Conservation (phyloP, 345 rosid species). For the Eucalyptus regnans region DNA sequence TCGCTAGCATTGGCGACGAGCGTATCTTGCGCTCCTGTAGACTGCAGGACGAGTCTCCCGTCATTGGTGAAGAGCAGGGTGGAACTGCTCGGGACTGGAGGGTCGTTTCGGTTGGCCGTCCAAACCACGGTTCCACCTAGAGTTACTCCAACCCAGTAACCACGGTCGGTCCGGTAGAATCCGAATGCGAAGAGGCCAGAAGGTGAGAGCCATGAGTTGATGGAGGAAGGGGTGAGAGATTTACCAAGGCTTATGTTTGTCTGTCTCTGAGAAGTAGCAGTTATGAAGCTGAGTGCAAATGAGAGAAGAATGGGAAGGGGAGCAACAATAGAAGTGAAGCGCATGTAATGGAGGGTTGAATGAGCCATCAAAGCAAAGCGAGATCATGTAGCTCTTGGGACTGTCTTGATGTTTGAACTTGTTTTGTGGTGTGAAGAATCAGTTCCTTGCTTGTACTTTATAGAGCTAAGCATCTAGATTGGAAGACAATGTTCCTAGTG, state of each 20-base stretch:
- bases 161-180: not conserved
- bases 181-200: constrained; percentile 11
- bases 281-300: not conserved
- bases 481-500: not conserved
- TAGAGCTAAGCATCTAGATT: not conserved
- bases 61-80: not conserved
- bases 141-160: not conserved
- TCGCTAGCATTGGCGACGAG: not conserved
- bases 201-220: not conserved
- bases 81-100: not conserved
- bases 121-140: constrained; percentile 2
- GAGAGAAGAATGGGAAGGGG: not conserved
- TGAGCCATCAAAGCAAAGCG: not conserved
- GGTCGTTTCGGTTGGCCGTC: constrained; percentile 9
- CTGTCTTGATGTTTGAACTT: not conserved
- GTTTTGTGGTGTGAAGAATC: not conserved
- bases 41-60: not conserved
- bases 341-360: not conserved
- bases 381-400: not conserved
- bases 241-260: not conserved
- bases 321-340: not conserved
- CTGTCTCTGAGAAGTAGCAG: not conserved
- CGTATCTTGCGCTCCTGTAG: not conserved
- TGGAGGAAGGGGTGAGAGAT: not conserved
- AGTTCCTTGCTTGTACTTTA: not conserved